These are phyloP conservation scores for Rhodotorula diobovata DNA, from an alignment of 768 basidiomycete species.

Conservation along the genomic window DNA sequence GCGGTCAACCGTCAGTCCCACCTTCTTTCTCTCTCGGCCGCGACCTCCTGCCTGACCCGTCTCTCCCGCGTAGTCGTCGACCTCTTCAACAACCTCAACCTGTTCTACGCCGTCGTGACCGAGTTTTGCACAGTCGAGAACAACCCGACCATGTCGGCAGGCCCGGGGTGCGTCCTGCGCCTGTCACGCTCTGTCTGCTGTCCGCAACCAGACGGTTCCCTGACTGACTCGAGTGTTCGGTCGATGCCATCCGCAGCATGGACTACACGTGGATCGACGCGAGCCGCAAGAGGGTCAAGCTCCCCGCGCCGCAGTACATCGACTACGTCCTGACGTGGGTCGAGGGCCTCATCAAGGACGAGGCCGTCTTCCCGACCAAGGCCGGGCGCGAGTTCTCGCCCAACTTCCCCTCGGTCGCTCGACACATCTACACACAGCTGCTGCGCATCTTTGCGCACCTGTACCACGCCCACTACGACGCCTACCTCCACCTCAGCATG, in stretches of 20 bases:
- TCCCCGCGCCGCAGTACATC: conserved; percentile 92
- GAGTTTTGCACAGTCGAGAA: conserved; percentile 86
- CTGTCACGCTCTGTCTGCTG: not conserved
- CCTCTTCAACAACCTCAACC: conserved; percentile 94
- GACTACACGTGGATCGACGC: conserved; percentile 95
- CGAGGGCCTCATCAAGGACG: conserved; percentile 89
- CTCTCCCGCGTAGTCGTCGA: conserved; percentile 70
- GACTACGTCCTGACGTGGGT: conserved; percentile 98
- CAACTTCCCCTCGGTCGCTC: conserved; percentile 77
- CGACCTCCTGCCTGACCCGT: not conserved
- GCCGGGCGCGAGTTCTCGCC: conserved; percentile 80
- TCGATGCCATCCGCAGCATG: conserved; percentile 54
- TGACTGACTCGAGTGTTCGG: not conserved
- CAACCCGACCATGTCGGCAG: conserved; percentile 89
- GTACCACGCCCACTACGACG: conserved; percentile 84
- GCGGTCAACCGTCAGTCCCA: conserved; percentile 51
- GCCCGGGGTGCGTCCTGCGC: conserved; percentile 61
- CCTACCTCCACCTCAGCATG: conserved; percentile 80
- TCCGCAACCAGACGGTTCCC: not conserved
- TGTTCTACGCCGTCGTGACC: conserved; percentile 89
- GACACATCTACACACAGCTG: conserved; percentile 93
- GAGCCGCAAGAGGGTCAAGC: conserved; percentile 75
- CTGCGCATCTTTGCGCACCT: conserved; percentile 95
- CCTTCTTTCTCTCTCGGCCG: no score
- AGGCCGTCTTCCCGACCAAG: conserved; percentile 55